Conservation (phyloP, 2,329 filamentous ascomycete species). For the Helminthosporium solani region DNA sequence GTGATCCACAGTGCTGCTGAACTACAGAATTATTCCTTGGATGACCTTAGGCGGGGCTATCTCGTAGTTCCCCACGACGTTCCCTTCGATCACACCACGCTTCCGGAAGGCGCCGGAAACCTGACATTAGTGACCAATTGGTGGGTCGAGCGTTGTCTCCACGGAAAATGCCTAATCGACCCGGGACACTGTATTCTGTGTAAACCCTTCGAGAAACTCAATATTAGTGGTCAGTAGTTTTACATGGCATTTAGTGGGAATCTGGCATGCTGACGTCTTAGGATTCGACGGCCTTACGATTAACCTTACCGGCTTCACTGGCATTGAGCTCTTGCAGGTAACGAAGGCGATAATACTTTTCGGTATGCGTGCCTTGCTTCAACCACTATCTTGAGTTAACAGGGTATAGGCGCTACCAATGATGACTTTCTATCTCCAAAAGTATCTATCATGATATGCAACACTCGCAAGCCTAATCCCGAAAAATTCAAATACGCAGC, state of each 20-base stretch:
- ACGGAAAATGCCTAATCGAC: slow-evolving; percentile 69
- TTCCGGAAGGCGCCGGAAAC: slow-evolving; percentile 38
- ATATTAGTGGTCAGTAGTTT: slow-evolving; percentile 54
- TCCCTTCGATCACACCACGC: slow-evolving; percentile 33
- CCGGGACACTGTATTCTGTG: slow-evolving; percentile 72
- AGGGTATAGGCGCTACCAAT: slow-evolving; percentile 65
- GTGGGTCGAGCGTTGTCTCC: slow-evolving; percentile 87
- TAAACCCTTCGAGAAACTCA: slow-evolving; percentile 71
- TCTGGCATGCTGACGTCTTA: slow-evolving; percentile 23
- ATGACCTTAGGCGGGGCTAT: slow-evolving; percentile 36
- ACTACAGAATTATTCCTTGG: slow-evolving; percentile 23
- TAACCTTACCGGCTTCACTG: slow-evolving; percentile 78
- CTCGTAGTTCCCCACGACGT: slow-evolving; percentile 51
- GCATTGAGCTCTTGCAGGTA: slow-evolving; percentile 82
- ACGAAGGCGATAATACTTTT: slow-evolving; percentile 73
- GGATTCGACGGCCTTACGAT: slow-evolving; percentile 71
- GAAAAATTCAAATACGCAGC: slow-evolving; percentile 80
- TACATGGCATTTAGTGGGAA: neutral
- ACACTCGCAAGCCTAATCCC: slow-evolving; percentile 56
- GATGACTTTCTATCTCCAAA: slow-evolving; percentile 72
- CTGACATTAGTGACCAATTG: slow-evolving; percentile 72
- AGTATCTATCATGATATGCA: slow-evolving; percentile 77
- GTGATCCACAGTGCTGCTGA: slow-evolving; percentile 27
- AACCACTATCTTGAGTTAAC: slow-evolving; percentile 15
- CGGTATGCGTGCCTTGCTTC: slow-evolving; percentile 46